Percentiles rank a stretch among this genome's conserved stretches.
These are phyloP conservation scores for Penicillium maclennaniae DNA, from an alignment of 495 filamentous ascomycete species.

Conservation along the genomic window DNA sequence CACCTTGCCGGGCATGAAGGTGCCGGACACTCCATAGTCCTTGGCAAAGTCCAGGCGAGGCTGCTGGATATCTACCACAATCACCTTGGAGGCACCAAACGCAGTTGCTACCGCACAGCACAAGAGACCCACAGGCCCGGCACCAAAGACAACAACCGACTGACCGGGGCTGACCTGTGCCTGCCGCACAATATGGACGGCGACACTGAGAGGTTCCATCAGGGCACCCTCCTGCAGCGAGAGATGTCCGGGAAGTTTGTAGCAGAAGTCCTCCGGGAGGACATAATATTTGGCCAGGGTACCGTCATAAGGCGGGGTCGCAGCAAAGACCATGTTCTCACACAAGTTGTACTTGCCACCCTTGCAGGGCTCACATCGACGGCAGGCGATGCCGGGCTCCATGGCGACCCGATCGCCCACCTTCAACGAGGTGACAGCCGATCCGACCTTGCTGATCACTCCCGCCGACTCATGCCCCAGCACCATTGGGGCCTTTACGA, in stretches of 20 bases:
- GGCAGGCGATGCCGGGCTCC: constrained; percentile 50
- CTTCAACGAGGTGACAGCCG: constrained; percentile 41
- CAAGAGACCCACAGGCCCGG: constrained; percentile 52
- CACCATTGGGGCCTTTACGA: constrained; percentile 82
- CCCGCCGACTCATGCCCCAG: constrained; percentile 90
- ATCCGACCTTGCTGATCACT: constrained; percentile 64
- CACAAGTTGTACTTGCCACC: constrained; percentile 53
- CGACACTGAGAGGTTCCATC: constrained; percentile 54
- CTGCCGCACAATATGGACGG: constrained; percentile 50
- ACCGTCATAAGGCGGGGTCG: constrained; percentile 52
- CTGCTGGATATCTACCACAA: constrained; percentile 53
- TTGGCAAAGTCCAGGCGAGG: constrained; percentile 51
- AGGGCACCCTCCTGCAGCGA: constrained; percentile 49
- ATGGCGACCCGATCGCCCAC: constrained; percentile 51
- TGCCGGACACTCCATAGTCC: constrained; percentile 41
- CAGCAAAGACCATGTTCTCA: constrained; percentile 49
- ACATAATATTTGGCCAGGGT: constrained; percentile 54
- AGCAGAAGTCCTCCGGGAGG: constrained; percentile 54
- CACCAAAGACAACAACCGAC: constrained; percentile 52
- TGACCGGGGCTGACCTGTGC: constrained; percentile 44
- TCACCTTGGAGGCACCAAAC: constrained; percentile 49
- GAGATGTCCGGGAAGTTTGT: constrained; percentile 46
- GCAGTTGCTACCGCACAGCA: constrained; percentile 52
- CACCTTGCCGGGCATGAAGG: constrained; percentile 38
- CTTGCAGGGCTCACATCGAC: constrained; percentile 52